These are phyloP conservation scores for Basipetospora sp. DNA, from an alignment of 2,329 filamentous ascomycete genomes.

Conservation along the genomic window DNA sequence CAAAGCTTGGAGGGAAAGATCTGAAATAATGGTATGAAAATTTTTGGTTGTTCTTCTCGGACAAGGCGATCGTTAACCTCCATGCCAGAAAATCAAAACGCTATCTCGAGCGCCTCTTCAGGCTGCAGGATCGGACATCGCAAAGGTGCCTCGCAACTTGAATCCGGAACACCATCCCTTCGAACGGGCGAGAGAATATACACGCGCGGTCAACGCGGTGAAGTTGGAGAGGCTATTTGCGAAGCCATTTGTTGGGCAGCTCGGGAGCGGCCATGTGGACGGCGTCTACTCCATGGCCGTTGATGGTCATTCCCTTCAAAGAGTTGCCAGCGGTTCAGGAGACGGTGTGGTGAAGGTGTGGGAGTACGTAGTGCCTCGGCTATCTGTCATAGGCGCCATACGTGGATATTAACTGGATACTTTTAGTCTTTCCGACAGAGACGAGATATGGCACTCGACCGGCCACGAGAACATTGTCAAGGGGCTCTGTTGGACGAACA, in stretches of 20 bases:
- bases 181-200: slow-evolving; percentile 66
- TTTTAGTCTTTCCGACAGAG: slow-evolving; percentile 40
- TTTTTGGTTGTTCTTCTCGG: too few species aligned
- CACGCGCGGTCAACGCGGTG: slow-evolving; percentile 54
- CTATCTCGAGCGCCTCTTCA: slow-evolving; percentile 54
- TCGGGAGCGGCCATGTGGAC: slow-evolving; percentile 84
- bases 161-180: slow-evolving; percentile 82
- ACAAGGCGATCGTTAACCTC: background rate
- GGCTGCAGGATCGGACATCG: slow-evolving; percentile 49
- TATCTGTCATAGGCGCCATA: too few species aligned
- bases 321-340: slow-evolving; percentile 70
- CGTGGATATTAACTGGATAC: too few species aligned
- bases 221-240: slow-evolving; percentile 75
- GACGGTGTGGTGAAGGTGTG: slow-evolving; percentile 92
- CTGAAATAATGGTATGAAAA: slow-evolving; percentile 2
- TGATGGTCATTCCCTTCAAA: slow-evolving; percentile 58
- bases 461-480: slow-evolving; percentile 93
- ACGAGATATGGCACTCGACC: slow-evolving; percentile 61
- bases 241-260: slow-evolving; percentile 60
- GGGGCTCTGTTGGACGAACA: slow-evolving; percentile 74
- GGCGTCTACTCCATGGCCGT: slow-evolving; percentile 68
- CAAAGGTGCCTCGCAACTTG: slow-evolving; percentile 55
- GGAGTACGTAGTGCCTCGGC: too few species aligned
- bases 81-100: slow-evolving; percentile 44
- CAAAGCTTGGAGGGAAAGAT: too few species aligned